Evolutionary conservation across 768 basidiomycete species (phyloP), one percentile per base, ranked within the genome.

Genomic region (Mycena rebaudengoi): DNA sequence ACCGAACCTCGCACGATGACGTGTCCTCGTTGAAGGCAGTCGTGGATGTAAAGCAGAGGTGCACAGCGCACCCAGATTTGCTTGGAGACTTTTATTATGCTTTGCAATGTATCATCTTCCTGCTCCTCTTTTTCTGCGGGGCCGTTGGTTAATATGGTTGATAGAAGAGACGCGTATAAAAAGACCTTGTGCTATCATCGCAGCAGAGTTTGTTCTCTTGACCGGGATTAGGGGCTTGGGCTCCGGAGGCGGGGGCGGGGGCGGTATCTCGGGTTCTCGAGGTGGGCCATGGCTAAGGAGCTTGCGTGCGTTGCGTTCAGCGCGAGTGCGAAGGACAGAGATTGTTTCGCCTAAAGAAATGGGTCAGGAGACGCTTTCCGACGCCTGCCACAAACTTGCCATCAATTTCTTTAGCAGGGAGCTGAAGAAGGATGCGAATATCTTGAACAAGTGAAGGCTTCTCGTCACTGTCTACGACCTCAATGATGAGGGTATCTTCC

Each of bases 401-500:
- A 20, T 62, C 30, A 8, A 62, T 50, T 5, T 62, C 26, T 2
- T 32, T 25, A 2, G 37, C 29, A 0, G 30, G 21, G 25, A 62
- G 61, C 35, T 46, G 61, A 8, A 62, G 26, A 4, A 62, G 40
- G 4, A 25, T 8, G 39, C 35, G 26, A 39, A 43, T n/a, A 12
- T 29, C 20, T 13, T 49, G 55, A 7, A 7, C 60, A 7, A 5
- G 56, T 26, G 16, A 11, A 7, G 23, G 53, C 28, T 20, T 50
- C 10, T 16, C 18, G 21, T 16, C 26, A 1, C 4, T 10, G 30
- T 56, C 53, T 39, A 62, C 29, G n/a, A 62, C 30, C 2, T 62
- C 44, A 32, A 62, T 62, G 30, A 62, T n/a, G 25, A 62, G 39
- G 25, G 37, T 33, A 28, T 55, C 46, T 40, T 55, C 46, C 25